Conservation (phyloP, 2,329 filamentous ascomycete genomes). For the Stemphylium beticola region DNA sequence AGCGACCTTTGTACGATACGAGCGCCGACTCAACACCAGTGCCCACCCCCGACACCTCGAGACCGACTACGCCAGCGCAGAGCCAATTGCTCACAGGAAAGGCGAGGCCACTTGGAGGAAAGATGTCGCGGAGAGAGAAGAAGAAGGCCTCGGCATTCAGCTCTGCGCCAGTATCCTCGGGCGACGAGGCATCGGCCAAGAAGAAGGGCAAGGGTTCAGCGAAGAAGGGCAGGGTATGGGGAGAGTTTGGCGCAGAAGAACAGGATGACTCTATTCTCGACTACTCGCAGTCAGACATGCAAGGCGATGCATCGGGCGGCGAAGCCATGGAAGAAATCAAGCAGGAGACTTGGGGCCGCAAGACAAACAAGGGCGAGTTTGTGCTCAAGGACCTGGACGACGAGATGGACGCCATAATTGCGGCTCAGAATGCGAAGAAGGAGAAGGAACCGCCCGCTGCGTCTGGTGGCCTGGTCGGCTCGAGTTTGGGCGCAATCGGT, state of each 20-base stretch:
- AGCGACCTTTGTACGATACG: conserved; percentile 48
- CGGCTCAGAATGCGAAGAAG: conserved; percentile 71
- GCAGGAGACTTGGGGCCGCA: conserved; percentile 81
- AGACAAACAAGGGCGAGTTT: conserved; percentile 87
- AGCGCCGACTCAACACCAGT: conserved; percentile 74
- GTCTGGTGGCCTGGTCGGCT: conserved; percentile 71
- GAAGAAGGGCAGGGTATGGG: conserved; percentile 93
- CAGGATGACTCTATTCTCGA: conserved; percentile 80
- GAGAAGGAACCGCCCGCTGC: conserved; percentile 31
- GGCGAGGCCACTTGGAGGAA: conserved; percentile 69
- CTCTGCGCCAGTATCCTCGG: conserved; percentile 74
- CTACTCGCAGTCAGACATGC: conserved; percentile 74
- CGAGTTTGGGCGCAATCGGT: conserved; percentile 80
- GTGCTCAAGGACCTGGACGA: conserved; percentile 91
- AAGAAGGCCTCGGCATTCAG: conserved; percentile 64
- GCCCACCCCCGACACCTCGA: conserved; percentile 75
- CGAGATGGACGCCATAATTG: conserved; percentile 88
- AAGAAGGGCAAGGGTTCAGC: conserved; percentile 65
- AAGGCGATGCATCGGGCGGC: conserved; percentile 56
- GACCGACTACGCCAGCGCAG: conserved; percentile 75
- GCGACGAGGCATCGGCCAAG: conserved; percentile 72
- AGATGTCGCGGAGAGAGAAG: conserved; percentile 80
- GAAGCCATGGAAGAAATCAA: conserved; percentile 76
- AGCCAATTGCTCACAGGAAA: conserved; percentile 75
- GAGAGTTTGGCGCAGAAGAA: conserved; percentile 87